A percentile compares a stretch with the other conserved stretches of the same genome.
Conservation (phyloP, 345 rosid genomes). For the Hevea brasiliensis region DNA sequence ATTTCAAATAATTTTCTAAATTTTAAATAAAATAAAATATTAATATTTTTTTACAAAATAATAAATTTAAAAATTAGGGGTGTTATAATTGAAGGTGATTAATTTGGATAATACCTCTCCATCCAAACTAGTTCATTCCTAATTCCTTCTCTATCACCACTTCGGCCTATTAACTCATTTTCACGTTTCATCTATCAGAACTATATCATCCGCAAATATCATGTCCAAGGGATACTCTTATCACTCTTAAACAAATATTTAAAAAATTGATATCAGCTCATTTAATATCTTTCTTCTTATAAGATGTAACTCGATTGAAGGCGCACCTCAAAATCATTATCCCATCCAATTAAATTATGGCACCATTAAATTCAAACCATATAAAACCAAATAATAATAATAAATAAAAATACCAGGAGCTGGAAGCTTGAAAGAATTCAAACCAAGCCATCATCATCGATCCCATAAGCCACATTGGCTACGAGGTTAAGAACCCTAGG, state of each 20-base stretch:
- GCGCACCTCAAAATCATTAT: not conserved
- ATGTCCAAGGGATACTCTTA: not conserved
- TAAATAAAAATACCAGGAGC: slow-evolving; percentile 59
- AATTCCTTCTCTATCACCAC: too few relatives aligned
- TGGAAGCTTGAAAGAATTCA: slow-evolving; percentile 65
- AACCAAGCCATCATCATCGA: slow-evolving; percentile 32
- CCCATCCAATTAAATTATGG: not conserved
- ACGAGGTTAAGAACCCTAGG: slow-evolving; percentile 26
- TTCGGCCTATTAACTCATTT: too few relatives aligned
- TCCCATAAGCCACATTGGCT: slow-evolving; percentile 39
- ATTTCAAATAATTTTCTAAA: too few relatives aligned
- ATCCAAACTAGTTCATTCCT: too few relatives aligned
- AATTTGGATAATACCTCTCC: too few relatives aligned
- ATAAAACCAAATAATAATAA: slow-evolving; percentile 14
- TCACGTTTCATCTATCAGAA: too few relatives aligned
- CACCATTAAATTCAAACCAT: not conserved
- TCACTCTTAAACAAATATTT: not conserved
- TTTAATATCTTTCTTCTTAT: not conserved
- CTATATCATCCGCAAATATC: not conserved
- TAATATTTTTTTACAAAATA: too few relatives aligned
- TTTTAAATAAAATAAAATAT: too few relatives aligned
- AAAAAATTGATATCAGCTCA: not conserved
- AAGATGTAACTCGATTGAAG: not conserved
- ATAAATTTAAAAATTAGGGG: too few relatives aligned
- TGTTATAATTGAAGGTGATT: too few relatives aligned